These are phyloP conservation scores for Leishmania tarentolae DNA, from an alignment of 208 protist species.

Conservation along the genomic window DNA sequence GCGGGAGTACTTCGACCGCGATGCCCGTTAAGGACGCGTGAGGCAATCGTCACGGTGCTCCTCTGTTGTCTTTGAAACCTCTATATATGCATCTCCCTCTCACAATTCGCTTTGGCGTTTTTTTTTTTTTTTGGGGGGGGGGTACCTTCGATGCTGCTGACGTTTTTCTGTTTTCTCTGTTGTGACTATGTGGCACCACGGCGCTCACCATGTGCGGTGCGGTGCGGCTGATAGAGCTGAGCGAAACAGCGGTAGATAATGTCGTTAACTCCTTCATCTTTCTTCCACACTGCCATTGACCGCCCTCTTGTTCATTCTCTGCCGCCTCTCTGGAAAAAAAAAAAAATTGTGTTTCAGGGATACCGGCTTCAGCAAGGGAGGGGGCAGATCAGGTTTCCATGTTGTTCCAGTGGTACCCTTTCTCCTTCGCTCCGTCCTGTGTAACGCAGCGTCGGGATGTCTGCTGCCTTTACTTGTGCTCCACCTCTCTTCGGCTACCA, in stretches of 20 bases:
- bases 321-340: neutral
- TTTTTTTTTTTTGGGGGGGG: no score
- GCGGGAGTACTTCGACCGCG: conserved; percentile 35
- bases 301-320: neutral
- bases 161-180: neutral
- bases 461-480: neutral
- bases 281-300: neutral
- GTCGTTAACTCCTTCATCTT: neutral
- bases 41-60: neutral
- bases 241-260: neutral
- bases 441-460: neutral
- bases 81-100: neutral
- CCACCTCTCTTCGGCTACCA: neutral
- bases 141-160: neutral
- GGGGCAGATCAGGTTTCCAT: neutral
- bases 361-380: neutral
- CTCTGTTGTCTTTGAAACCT: neutral
- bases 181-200: neutral
- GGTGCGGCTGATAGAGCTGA: neutral
- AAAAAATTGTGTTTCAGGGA: neutral
- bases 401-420: neutral
- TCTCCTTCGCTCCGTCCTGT: neutral
- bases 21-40: neutral
- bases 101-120: neutral
- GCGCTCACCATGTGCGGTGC: neutral